Evolutionary conservation across 495 filamentous ascomycete species (phyloP), one percentile per base, ranked within the genome.

Genomic region (Podospora pseudocomata): DNA sequence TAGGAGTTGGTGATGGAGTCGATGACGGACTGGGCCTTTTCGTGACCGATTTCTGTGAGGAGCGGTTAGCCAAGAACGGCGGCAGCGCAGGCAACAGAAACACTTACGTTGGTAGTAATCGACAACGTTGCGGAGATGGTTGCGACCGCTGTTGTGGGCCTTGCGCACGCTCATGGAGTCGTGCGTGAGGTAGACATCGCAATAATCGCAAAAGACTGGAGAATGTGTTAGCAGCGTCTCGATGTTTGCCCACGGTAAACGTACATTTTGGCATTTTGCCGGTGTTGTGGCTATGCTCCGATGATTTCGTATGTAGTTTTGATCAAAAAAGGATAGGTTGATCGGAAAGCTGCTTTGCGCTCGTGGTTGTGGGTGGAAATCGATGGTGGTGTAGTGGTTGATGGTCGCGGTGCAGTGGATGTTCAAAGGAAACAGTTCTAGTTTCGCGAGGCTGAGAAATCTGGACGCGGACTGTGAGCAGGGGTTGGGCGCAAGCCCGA

Each of bases 111-210:
- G 93, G 81, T 99, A 99, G 82, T 99, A 99, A 70, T 97, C 93
- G 72, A 97, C 87, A 15, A 99, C 95, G 78, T 99, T 99, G 69
- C 96, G 91, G 61, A 98, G 84, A 75, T 99, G 95, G 81, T 99
- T 99, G 60, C 94, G 87, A 67, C 95, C 95, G 73, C 87, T 91
- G 84, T 99, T 99, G 81, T 99, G 95, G 18, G 95, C 95, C 82
- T 97, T 97, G 75, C 95, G 92, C 75, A 99, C 95, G 82, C 92
- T 96, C 94, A 98, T 99, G 16, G 92, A 96, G 88, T 99, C 96
- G 85, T 99, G 95, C 67, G 96, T 99, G 72, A 99, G 91, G 86
- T 99, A 99, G 79, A 99, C 96, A 90, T 99, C 95, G 87, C 95
- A 99, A 84, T 98, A 99, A 79, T 99, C 95, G 85, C 95, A 94